A percentile compares a stretch with the other conserved stretches of the same genome.
phyloP scores from a whole-genome alignment of 2,329 filamentous ascomycete genomes.

The Cercospora sp. region DNA sequence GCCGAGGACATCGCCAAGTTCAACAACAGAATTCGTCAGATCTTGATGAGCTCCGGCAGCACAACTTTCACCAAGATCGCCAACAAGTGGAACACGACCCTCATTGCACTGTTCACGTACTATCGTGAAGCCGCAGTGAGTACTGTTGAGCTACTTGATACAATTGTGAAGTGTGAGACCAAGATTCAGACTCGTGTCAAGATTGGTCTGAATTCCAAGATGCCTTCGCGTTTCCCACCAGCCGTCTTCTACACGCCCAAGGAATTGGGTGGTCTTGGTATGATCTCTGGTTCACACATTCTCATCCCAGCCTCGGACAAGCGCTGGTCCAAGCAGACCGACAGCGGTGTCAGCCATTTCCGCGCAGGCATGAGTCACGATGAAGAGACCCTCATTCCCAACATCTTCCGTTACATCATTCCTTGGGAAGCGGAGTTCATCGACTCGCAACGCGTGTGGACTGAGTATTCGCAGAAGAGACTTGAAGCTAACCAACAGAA shows the following conservation, averaged over 20 bases:
- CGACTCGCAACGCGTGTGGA: conserved; percentile 98
- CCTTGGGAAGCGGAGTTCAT: conserved; percentile 99
- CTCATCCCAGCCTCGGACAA: conserved; percentile 97
- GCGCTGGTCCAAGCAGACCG: conserved; percentile 97
- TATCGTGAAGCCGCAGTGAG: conserved; percentile 97
- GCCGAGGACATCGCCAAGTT: conserved; percentile 98
- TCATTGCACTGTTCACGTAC: conserved; percentile 97
- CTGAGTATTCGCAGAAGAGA: conserved; percentile 97
- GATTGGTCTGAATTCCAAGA: conserved; percentile 98
- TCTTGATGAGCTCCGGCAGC: conserved; percentile 98
- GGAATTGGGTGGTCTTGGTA: conserved; percentile 92
- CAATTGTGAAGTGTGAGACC: conserved; percentile 98
- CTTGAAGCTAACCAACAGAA: conserved; percentile 97
- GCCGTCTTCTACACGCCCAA: conserved; percentile 99
- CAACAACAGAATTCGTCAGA: conserved; percentile 97
- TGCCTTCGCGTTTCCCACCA: conserved; percentile 97
- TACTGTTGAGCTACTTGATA: conserved; percentile 89
- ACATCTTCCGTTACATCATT: conserved; percentile 99
- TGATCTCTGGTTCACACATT: conserved; percentile 99
- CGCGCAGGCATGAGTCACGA: conserved; percentile 97
- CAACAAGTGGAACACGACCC: conserved; percentile 98
- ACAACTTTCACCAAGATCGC: conserved; percentile 99
- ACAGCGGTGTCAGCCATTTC: conserved; percentile 95
- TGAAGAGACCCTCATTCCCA: conserved; percentile 95
- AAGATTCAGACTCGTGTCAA: conserved; percentile 99